Evolutionary conservation across 2,329 filamentous ascomycete genomes (phyloP), one percentile per base, ranked within the genome.

Genomic region (Polytolypa hystricis): DNA sequence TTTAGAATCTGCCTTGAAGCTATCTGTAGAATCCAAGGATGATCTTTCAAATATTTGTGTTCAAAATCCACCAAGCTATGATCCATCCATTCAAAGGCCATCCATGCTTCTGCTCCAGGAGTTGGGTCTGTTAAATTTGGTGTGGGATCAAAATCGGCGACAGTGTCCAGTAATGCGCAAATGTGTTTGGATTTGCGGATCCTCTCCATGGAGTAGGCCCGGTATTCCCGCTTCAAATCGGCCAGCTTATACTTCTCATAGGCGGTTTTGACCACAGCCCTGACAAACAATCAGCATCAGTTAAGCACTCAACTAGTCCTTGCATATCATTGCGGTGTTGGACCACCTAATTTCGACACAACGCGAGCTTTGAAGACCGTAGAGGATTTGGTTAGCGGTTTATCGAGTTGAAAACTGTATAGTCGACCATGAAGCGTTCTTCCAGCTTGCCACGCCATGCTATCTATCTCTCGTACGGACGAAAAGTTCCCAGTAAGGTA

Each of bases 301-400:
- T 16, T 15, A 29, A 27, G 25, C 14, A 38, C 14, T 30, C 3
- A 30, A 28, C 29, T 26, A n/a, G 28, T 10, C 19, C 20, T 27
- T 38, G 25, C 36, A 17, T 38, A 38, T 30, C 36, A 38, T 38
- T 38, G 12, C 21, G 36, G 36, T 18, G 21, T 21, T 20, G 30
- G 34, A 19, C 9, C 30, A 5, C 14, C 21, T 26, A 30, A 38
- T 20, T 38, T 33, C 16, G 30, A 21, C 36, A 38, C 33, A 33
- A 38, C 36, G 25, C 36, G 29, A 7, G 36, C 36, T 33, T 38
- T 38, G 36, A 38, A 38, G 36, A 33, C 20, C 8, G 36, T 38
- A 16, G 36, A 38, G 25, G 20, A 38, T 20, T 38, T 38, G 8
- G 36, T 38, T 14, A 38, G 30, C 23, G 36, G 36, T 29, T 38